phyloP scores from a whole-genome alignment of 139 green algal species.

The Chlamydomonas incerta region DNA sequence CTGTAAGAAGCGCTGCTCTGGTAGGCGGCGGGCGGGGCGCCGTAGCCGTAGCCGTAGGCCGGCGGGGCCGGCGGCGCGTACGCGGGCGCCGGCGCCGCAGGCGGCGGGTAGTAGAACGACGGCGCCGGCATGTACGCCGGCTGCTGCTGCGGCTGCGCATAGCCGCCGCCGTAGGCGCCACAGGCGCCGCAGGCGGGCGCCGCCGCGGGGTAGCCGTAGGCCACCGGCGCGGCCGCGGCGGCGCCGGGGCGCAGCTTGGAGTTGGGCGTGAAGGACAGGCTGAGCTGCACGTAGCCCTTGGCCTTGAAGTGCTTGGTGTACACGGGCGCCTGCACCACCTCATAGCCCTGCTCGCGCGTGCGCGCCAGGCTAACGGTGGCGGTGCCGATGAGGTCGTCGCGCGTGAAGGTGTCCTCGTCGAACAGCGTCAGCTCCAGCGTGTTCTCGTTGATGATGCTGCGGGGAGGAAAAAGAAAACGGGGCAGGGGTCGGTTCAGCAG shows the following conservation, averaged over 20 bases:
- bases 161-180: background rate
- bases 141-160: background rate
- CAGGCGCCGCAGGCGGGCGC: no score
- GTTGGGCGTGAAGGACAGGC: conserved; percentile 21
- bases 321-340: background rate
- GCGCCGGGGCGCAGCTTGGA: conserved; percentile 1
- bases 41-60: background rate
- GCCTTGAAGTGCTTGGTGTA: conserved; percentile 5
- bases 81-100: background rate
- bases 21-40: background rate
- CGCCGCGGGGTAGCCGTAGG: no score
- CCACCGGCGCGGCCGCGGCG: background rate
- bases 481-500: no score
- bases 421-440: conserved; percentile 6
- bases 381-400: conserved; percentile 37
- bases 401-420: conserved; percentile 25
- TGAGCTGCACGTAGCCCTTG: conserved; percentile 31
- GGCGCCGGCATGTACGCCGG: background rate
- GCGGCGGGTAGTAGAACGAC: background rate
- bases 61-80: background rate
- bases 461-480: no score
- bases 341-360: background rate
- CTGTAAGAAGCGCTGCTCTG: background rate
- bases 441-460: conserved; percentile 45
- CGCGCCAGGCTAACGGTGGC: conserved; percentile 12